A percentile compares a stretch with the other conserved stretches of the same genome.
Evolutionary conservation across 352 stramenopile genomes (phyloP).

Genomic region (Phytophthora lateralis): DNA sequence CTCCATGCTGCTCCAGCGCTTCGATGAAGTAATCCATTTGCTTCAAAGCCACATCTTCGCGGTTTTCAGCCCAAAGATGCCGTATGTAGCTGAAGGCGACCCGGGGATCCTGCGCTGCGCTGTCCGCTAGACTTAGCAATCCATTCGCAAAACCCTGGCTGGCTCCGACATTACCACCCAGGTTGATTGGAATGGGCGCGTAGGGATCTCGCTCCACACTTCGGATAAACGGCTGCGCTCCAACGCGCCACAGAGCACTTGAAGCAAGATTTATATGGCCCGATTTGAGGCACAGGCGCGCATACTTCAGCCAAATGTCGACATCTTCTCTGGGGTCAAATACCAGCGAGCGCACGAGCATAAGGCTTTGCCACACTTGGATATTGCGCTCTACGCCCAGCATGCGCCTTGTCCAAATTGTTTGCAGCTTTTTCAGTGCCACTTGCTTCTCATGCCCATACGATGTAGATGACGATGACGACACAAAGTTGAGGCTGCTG

Average conservation of each 20-base stretch:
- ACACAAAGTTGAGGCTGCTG: conserved; percentile 82
- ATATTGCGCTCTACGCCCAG: conserved; percentile 95
- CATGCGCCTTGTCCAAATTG: conserved; percentile 88
- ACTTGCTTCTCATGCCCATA: conserved; percentile 78
- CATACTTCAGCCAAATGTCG: conserved; percentile 95
- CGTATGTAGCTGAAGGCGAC: conserved; percentile 85
- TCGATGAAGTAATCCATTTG: conserved; percentile 89
- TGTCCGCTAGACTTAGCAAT: conserved; percentile 62
- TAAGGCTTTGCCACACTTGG: conserved; percentile 94
- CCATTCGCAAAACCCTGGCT: conserved; percentile 62
- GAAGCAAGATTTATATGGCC: conserved; percentile 88
- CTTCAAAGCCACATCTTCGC: conserved; percentile 81
- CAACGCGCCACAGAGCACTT: conserved; percentile 82
- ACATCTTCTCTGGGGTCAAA: conserved; percentile 91
- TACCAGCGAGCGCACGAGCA: conserved; percentile 95
- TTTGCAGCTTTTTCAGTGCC: conserved; percentile 77
- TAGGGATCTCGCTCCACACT: conserved; percentile 77
- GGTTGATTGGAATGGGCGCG: conserved; percentile 70
- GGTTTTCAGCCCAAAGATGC: conserved; percentile 83
- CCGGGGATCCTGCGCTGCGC: conserved; percentile 70
- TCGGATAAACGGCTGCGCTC: conserved; percentile 78
- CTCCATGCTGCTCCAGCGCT: conserved; percentile 68
- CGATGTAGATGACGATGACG: conserved; percentile 69
- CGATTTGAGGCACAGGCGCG: conserved; percentile 91
- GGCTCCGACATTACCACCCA: conserved; percentile 53